A percentile compares a stretch with the other conserved stretches of the same genome.
Conservation (phyloP, 2,329 filamentous ascomycete species). For the Trichoderma atrobrunneum region DNA sequence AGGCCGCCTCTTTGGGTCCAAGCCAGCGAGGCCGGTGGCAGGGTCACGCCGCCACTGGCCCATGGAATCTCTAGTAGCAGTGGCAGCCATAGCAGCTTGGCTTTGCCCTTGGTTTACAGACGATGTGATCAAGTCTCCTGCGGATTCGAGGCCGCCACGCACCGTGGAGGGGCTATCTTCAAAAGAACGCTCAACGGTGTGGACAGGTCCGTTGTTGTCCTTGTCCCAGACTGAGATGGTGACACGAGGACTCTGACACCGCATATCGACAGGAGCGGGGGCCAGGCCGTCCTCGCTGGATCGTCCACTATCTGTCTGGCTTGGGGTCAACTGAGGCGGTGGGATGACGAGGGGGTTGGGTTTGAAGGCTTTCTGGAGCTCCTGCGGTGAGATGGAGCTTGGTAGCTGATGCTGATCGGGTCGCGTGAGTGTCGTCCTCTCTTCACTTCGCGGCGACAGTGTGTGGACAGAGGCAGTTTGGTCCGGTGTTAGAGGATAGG, state of each 20-base stretch:
- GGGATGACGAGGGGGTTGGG: slow-evolving; percentile 31
- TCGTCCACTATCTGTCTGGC: slow-evolving; percentile 47
- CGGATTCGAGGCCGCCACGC: slow-evolving; percentile 36
- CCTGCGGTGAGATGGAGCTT: slow-evolving; percentile 41
- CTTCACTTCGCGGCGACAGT: slow-evolving; percentile 41
- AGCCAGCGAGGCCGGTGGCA: slow-evolving; percentile 42
- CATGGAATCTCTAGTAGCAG: slow-evolving; percentile 36
- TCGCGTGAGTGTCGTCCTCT: slow-evolving; percentile 28
- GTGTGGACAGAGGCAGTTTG: slow-evolving; percentile 49
- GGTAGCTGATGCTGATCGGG: slow-evolving; percentile 28
- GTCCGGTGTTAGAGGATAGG: slow-evolving; percentile 51
- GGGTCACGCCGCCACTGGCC: slow-evolving; percentile 42
- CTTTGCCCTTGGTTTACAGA: slow-evolving; percentile 19
- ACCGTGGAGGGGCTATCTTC: slow-evolving; percentile 37
- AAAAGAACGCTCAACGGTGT: slow-evolving; percentile 41
- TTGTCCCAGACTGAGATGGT: slow-evolving; percentile 56
- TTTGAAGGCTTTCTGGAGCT: slow-evolving; percentile 41
- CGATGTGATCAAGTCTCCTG: slow-evolving; percentile 40
- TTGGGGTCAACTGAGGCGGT: slow-evolving; percentile 45
- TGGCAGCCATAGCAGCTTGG: neutral
- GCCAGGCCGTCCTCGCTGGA: slow-evolving; percentile 51
- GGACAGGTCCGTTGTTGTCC: slow-evolving; percentile 38
- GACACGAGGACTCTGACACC: slow-evolving; percentile 51
- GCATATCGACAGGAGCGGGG: slow-evolving; percentile 41
- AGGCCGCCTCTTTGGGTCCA: slow-evolving; percentile 47